Evolutionary conservation across 2,329 filamentous ascomycete genomes (phyloP), one percentile per base, ranked within the genome.

Genomic region (Fusarium sp.): DNA sequence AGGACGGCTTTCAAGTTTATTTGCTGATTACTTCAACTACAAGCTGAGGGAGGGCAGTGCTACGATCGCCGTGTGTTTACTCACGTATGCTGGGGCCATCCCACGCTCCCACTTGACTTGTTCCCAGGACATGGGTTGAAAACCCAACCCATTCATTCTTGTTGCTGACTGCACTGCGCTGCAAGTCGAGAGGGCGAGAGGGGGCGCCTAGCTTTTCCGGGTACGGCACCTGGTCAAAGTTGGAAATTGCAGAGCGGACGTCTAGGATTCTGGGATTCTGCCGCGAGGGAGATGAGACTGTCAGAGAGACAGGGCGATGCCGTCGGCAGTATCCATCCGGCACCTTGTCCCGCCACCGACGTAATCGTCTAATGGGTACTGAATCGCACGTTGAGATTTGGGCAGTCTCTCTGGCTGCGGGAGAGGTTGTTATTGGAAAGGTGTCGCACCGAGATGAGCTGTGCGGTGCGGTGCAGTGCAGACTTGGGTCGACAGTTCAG

Each of bases 311-410:
- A 67, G 64, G 20, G 50, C 45, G 67, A 76, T 78, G 77, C 77
- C 77, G 77, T 63, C 77, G 77, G 77, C 77, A 79, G 58, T 60
- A 54, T 65, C 63, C 58, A 72, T 72, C 69, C 71, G 77, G 76
- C 64, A 75, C 60, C 66, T 65, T 50, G 54, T 54, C 35, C 77
- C 71, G 77, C 77, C 77, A 79, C 77, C 77, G 76, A 78, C 77
- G 77, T 77, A 78, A 79, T 72, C 40, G 34, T 24, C 64, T 62
- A 45, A 47, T 50, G 62, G 45, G 60, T 52, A 35, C 69, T 73
- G 74, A 76, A 75, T 78, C 67, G 68, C 63, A 72, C 54, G 50
- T 72, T 70, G 65, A 52, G 58, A 64, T 75, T 64, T 66, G 13
- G 22, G 29, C 60, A 62, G 42, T 61, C 10, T 22, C 40, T 59